These are phyloP conservation scores for Cercospora janseana DNA, from an alignment of 2,329 filamentous ascomycete genomes.

Conservation along the genomic window DNA sequence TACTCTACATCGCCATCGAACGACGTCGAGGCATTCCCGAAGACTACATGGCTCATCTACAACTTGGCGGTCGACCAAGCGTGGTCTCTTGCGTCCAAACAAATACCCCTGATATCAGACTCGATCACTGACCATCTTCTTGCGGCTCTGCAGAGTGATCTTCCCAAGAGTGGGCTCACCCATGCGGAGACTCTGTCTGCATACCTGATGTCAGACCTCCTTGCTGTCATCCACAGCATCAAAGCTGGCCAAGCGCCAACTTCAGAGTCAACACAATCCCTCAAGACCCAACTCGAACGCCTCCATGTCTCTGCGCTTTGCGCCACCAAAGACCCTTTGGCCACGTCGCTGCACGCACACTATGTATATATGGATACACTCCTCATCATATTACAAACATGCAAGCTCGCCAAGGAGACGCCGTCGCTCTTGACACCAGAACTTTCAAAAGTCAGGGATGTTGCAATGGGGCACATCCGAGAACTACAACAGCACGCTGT, in stretches of 20 bases:
- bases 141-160: constrained; percentile 9
- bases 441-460: constrained; percentile 24
- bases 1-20: constrained; percentile 8
- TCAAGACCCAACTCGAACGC: constrained; percentile 20
- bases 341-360: constrained; percentile 24
- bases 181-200: constrained; percentile 24
- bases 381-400: constrained; percentile 26
- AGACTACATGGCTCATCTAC: constrained; percentile 26
- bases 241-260: constrained; percentile 12
- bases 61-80: constrained; percentile 31
- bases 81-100: constrained; percentile 25
- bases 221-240: constrained; percentile 18
- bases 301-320: constrained; percentile 21
- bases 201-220: constrained; percentile 23
- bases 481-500: constrained; percentile 29
- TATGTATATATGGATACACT: constrained; percentile 32
- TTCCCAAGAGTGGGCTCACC: constrained; percentile 13
- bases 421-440: constrained; percentile 4
- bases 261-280: constrained; percentile 11
- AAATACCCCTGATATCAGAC: constrained; percentile 3
- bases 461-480: constrained; percentile 22
- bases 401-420: constrained; percentile 19
- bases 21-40: constrained; percentile 9
- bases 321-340: constrained; percentile 12
- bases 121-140: constrained; percentile 1